Conservation (phyloP, 768 basidiomycete genomes). For the Boletellus ananas region DNA sequence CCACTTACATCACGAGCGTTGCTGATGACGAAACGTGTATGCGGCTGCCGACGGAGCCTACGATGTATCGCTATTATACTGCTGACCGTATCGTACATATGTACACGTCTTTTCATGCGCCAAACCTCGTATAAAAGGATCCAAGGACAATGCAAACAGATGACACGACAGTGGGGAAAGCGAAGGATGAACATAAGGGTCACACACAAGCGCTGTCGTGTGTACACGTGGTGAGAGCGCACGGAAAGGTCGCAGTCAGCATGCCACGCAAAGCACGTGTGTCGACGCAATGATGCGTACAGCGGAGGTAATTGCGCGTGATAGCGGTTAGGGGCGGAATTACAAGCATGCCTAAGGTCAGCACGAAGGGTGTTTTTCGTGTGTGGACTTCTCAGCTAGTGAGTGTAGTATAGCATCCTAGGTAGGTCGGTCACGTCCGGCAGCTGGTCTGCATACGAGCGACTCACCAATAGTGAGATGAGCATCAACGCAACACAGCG, state of each 20-base stretch:
- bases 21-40: not conserved
- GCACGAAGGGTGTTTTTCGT: conserved; percentile 18
- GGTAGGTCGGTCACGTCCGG: not conserved
- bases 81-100: conserved; percentile 25
- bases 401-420: conserved; percentile 16
- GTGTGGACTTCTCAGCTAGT: conserved; percentile 15
- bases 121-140: conserved; percentile 8
- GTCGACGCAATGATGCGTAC: conserved; percentile 9
- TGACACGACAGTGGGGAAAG: conserved; percentile 14
- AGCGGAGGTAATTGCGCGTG: conserved; percentile 11
- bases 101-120: conserved; percentile 19
- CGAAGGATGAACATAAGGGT: conserved; percentile 16
- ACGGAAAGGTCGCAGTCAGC: not conserved
- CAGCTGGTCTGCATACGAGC: not conserved
- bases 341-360: conserved; percentile 16
- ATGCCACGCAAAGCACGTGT: conserved; percentile 7
- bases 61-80: conserved; percentile 23
- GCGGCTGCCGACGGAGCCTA: not conserved
- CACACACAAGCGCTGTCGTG: conserved; percentile 17
- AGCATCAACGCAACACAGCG: conserved; percentile 3
- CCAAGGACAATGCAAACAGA: conserved; percentile 19
- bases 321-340: conserved; percentile 9
- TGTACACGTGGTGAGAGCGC: conserved; percentile 12
- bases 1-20: conserved; percentile 8
- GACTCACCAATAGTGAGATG: conserved; percentile 16